Evolutionary conservation across 1,139 yeast species (phyloP).

Genomic region (Yamadazyma mexicana): DNA sequence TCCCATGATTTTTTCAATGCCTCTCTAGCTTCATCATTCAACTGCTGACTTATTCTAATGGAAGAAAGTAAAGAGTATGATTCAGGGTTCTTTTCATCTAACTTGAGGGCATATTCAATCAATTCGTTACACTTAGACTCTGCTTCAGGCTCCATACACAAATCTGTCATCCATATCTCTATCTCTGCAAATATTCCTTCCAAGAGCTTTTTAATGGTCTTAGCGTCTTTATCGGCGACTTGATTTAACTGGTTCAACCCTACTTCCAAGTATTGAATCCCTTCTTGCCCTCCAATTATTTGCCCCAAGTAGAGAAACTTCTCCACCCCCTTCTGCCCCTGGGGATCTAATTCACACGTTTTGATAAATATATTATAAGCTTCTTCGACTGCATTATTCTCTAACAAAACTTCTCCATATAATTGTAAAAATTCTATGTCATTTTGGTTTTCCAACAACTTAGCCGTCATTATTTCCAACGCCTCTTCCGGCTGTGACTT

Average conservation of each 20-base stretch:
- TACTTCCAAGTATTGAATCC: constrained; percentile 60
- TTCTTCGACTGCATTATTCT: constrained; percentile 71
- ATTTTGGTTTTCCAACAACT: constrained; percentile 25
- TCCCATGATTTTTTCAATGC: constrained; percentile 78
- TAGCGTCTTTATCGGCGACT: constrained; percentile 29
- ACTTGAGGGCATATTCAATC: constrained; percentile 61
- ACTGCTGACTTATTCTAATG: constrained; percentile 85
- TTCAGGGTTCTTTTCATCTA: constrained; percentile 70
- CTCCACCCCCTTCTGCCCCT: constrained; percentile 64
- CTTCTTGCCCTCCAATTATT: constrained; percentile 79
- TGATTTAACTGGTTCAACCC: constrained; percentile 58
- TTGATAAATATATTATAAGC: constrained; percentile 67
- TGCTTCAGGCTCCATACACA: constrained; percentile 92
- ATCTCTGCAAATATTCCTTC: constrained; percentile 83
- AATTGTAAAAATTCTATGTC: constrained; percentile 36
- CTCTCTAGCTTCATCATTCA: constrained; percentile 66
- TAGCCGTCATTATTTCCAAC: constrained; percentile 33
- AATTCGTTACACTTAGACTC: constrained; percentile 76
- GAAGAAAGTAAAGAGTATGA: constrained; percentile 82
- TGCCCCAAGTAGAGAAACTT: constrained; percentile 92
- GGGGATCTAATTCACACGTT: constrained; percentile 70
- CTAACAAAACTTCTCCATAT: constrained; percentile 77
- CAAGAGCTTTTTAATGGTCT: constrained; percentile 55
- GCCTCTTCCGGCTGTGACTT: constrained; percentile 45
- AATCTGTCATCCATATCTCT: constrained; percentile 99